Conservation (phyloP, 2,329 filamentous ascomycete genomes). For the Diaporthe aspalathi region DNA sequence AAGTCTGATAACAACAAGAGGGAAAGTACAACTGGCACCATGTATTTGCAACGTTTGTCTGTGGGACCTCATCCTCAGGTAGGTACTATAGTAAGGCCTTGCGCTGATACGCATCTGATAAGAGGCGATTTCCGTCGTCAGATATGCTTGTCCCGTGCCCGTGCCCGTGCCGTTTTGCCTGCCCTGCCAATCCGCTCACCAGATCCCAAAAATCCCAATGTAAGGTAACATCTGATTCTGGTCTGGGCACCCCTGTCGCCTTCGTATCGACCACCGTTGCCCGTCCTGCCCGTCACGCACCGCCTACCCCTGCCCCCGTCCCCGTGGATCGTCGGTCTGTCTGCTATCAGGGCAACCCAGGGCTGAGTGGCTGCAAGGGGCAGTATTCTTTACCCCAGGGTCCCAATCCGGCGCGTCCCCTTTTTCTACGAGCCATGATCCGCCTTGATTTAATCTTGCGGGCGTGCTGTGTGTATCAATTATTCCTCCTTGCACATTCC, state of each 20-base stretch:
- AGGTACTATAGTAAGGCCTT: too few relatives aligned
- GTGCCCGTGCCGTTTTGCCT: too few relatives aligned
- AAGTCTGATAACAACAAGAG: neutral
- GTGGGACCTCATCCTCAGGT: neutral
- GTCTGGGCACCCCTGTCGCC: conserved; percentile 22
- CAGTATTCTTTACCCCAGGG: conserved; percentile 11
- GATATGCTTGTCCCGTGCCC: too few relatives aligned
- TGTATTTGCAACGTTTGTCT: conserved; percentile 1
- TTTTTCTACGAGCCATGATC: conserved; percentile 5
- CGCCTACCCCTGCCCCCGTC: too few relatives aligned
- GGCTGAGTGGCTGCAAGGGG: neutral
- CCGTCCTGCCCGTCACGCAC: neutral
- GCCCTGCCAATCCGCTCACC: neutral
- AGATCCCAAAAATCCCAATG: conserved; percentile 3
- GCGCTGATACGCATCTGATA: too few relatives aligned
- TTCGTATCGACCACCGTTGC: conserved; percentile 24
- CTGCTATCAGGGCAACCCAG: too few relatives aligned
- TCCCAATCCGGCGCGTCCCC: conserved; percentile 22
- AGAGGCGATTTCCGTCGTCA: conserved; percentile 15
- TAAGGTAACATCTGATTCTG: conserved; percentile 31
- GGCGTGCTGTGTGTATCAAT: neutral
- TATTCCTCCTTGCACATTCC: neutral
- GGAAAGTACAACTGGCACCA: neutral
- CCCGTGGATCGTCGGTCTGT: conserved; percentile 12
- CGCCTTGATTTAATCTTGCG: conserved; percentile 8